phyloP scores from a whole-genome alignment of 352 stramenopile genomes.

The Globisporangium megalacanthum region DNA sequence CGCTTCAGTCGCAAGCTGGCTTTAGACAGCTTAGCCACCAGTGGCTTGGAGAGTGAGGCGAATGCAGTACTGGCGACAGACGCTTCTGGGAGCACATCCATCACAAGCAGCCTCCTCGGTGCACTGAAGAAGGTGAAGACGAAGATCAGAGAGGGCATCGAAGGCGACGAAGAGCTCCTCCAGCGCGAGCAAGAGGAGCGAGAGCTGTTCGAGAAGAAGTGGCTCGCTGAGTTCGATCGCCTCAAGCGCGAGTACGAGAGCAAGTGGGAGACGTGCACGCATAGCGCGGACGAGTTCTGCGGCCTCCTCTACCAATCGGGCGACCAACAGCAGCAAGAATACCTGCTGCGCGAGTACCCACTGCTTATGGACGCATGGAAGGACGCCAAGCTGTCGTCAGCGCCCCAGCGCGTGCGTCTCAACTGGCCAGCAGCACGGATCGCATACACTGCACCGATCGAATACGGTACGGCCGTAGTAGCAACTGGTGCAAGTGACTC shows the following conservation, averaged over 20 bases:
- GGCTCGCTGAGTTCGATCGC: conserved; percentile 51
- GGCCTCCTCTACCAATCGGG: conserved; percentile 49
- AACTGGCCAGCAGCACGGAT: conserved; percentile 34
- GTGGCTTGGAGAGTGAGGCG: not conserved
- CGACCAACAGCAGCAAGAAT: conserved; percentile 37
- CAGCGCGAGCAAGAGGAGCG: conserved; percentile 34
- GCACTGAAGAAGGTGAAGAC: conserved; percentile 52
- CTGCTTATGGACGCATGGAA: conserved; percentile 58
- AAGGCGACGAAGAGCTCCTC: conserved; percentile 29
- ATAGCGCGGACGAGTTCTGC: conserved; percentile 64
- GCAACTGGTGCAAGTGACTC: not conserved
- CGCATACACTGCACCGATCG: conserved; percentile 12
- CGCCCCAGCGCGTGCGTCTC: conserved; percentile 20
- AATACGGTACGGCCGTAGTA: conserved; percentile 13
- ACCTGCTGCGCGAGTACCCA: conserved; percentile 43
- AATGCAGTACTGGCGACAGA: not conserved
- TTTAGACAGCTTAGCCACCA: not conserved
- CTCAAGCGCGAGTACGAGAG: conserved; percentile 35
- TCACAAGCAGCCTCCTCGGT: conserved; percentile 39
- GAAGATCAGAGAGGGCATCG: conserved; percentile 50
- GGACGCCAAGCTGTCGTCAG: conserved; percentile 11
- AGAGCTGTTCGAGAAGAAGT: conserved; percentile 44
- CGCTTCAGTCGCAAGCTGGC: conserved; percentile 18
- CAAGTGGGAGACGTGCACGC: conserved; percentile 66
- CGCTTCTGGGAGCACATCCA: conserved; percentile 4